A percentile compares a stretch with the other conserved stretches of the same genome.
Conservation (phyloP, 2,329 filamentous ascomycete species). For the Sordariomycetes sp. region DNA sequence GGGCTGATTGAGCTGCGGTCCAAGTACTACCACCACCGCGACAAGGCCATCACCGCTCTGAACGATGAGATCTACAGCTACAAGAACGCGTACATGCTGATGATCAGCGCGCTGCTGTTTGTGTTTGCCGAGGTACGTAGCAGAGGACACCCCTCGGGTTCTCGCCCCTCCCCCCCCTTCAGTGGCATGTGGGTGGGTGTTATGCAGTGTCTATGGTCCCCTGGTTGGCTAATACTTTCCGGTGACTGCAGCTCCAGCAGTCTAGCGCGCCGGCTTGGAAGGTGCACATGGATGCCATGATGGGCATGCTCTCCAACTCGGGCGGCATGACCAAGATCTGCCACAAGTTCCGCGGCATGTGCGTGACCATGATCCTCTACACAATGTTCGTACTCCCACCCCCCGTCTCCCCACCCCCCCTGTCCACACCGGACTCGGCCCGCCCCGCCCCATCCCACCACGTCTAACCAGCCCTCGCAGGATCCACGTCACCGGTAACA, state of each 20-base stretch:
- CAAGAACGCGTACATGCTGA: neutral
- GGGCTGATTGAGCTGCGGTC: neutral
- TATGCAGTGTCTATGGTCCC: no score
- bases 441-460: neutral
- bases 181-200: no score
- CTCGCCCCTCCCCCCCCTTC: neutral
- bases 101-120: neutral
- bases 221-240: neutral
- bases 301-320: neutral
- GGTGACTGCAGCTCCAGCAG: neutral
- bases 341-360: neutral
- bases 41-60: neutral
- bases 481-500: neutral
- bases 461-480: neutral
- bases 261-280: neutral
- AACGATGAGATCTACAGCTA: neutral
- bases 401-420: neutral
- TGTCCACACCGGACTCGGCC: neutral
- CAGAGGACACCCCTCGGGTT: neutral
- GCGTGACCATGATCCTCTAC: neutral
- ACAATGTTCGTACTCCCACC: neutral
- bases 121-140: neutral
- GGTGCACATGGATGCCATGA: neutral
- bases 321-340: neutral
- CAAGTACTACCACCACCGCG: neutral